Evolutionary conservation across 2,329 filamentous ascomycete genomes (phyloP), one percentile per base, ranked within the genome.

Genomic region (Dactylellina haptotyla): DNA sequence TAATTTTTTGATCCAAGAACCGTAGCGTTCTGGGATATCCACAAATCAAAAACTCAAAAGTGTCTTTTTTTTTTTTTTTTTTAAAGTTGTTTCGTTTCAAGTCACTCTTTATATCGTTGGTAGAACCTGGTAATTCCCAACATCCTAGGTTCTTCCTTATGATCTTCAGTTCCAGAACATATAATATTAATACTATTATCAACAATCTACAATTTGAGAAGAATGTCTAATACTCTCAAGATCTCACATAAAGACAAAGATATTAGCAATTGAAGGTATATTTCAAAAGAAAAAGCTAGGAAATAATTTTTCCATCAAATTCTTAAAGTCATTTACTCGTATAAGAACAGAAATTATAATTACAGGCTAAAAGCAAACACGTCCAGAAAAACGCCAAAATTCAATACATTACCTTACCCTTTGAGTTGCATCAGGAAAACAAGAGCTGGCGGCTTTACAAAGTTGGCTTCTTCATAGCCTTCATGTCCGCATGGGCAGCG

Each of bases 401-500:
- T 34, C 30, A 14, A 5, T 14, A 34, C 6, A 6, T 34, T 34
- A 34, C 30, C 14, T 14, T 14, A 5, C 30, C 30, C 25, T 20
- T 30, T n/a, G 8, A 5, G 39, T 26, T 37, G 25, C 58, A 43
- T n/a, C n/a, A n/a, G n/a, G n/a, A n/a, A n/a, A n/a, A n/a, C n/a
- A n/a, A n/a, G n/a, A n/a, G n/a, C n/a, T n/a, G n/a, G n/a, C n/a
- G n/a, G n/a, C n/a, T 67, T 57, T 59, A 67, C 43, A 67, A 43
- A 45, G 53, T 67, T 10, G 63, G 63, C 18, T 58, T 39, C 63
- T 67, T 67, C 20, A 43, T 32, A 2, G 45, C 45, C 45, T 48
- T 57, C 28, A 67, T 54, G 32, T 67, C 63, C 25, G 41, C 51
- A 30, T 51, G 53, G 16, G 63, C 63, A 58, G 41, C 25, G 5